Evolutionary conservation across 306 rosid species (phyloP).

Genomic region (Vigna radiata): DNA sequence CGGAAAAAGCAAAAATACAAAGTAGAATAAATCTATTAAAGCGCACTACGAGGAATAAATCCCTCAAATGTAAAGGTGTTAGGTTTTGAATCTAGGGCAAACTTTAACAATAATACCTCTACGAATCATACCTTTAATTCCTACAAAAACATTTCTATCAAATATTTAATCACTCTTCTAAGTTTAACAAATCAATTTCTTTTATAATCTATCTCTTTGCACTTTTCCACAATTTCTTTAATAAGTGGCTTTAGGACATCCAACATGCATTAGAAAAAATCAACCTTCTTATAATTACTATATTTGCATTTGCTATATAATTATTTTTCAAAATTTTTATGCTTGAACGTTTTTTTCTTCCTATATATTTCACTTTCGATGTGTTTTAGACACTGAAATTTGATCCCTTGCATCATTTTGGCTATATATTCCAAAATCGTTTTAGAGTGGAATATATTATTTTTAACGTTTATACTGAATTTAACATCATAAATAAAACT

Average conservation of each 20-base stretch:
- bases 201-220: too few relatives aligned
- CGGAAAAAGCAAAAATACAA: neutral
- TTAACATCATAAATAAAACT: too few relatives aligned
- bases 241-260: too few relatives aligned
- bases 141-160: neutral
- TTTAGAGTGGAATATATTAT: neutral
- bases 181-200: too few relatives aligned
- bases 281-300: neutral
- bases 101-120: neutral
- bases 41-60: slow-evolving; percentile 20
- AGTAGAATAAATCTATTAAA: slow-evolving; percentile 1
- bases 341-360: too few relatives aligned
- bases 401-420: too few relatives aligned
- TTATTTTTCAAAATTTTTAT: too few relatives aligned
- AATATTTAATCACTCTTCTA: neutral
- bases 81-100: neutral
- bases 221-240: too few relatives aligned
- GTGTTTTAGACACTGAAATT: neutral
- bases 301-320: neutral
- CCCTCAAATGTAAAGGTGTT: neutral
- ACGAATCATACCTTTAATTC: neutral
- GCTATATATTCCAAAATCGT: neutral
- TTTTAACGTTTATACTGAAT: too few relatives aligned
- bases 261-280: neutral
- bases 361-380: too few relatives aligned